Evolutionary conservation across 176 grass and related monocot genomes (phyloP).

Genomic region (Canna indica): DNA sequence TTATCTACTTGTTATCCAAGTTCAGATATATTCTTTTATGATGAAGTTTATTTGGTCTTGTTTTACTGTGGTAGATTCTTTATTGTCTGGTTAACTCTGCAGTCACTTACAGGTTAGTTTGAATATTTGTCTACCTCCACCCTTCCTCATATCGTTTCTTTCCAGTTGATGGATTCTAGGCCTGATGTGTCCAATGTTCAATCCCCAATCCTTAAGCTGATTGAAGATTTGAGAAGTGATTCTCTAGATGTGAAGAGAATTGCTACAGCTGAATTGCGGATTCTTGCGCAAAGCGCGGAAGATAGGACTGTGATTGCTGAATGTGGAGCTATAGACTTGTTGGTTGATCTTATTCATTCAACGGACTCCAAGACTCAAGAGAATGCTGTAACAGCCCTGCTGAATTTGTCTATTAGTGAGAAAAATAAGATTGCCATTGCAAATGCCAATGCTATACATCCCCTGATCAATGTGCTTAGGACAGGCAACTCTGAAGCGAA

Average conservation of each 20-base stretch:
- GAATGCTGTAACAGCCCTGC: slow-evolving; percentile 57
- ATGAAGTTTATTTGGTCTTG: neutral
- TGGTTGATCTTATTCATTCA: slow-evolving; percentile 57
- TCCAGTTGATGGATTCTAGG: slow-evolving; percentile 44
- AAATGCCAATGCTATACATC: slow-evolving; percentile 44
- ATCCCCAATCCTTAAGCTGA: slow-evolving; percentile 33
- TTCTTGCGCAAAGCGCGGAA: slow-evolving; percentile 54
- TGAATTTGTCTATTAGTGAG: slow-evolving; percentile 73
- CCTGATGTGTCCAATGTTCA: slow-evolving; percentile 35
- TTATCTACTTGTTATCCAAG: neutral
- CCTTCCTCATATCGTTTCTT: slow-evolving; percentile 50
- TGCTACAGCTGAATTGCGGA: slow-evolving; percentile 46
- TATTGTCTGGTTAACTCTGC: neutral
- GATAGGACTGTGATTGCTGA: slow-evolving; percentile 49
- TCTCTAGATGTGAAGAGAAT: slow-evolving; percentile 36
- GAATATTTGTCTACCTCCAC: slow-evolving; percentile 30
- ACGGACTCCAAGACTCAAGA: slow-evolving; percentile 48
- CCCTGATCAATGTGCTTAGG: slow-evolving; percentile 61
- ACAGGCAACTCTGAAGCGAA: slow-evolving; percentile 62
- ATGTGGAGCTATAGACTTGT: slow-evolving; percentile 40
- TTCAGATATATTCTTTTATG: neutral
- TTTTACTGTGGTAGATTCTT: neutral
- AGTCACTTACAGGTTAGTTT: neutral
- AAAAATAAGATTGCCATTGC: slow-evolving; percentile 72
- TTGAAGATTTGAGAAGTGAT: slow-evolving; percentile 55